Percentiles rank a stretch among this genome's conserved stretches.
phyloP scores from a whole-genome alignment of 768 basidiomycete species.

The Tricholoma sp. region DNA sequence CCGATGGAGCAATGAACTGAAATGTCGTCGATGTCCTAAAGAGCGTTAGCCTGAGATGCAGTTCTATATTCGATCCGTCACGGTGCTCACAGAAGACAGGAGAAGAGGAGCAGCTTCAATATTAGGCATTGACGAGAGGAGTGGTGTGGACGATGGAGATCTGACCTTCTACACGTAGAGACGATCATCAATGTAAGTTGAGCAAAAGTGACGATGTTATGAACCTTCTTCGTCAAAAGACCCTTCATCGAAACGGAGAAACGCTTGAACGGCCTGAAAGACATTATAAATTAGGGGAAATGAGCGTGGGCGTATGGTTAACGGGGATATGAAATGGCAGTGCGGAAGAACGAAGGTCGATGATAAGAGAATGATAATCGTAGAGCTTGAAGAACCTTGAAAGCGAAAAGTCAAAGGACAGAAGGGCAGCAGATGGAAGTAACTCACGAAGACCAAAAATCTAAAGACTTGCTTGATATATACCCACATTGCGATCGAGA shows the following conservation, averaged over 20 bases:
- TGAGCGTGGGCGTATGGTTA: neutral
- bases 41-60: neutral
- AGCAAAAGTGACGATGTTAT: too few species aligned
- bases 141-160: neutral
- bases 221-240: neutral
- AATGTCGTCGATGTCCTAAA: neutral
- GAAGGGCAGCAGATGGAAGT: neutral
- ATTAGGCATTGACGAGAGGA: neutral
- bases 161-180: neutral
- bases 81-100: neutral
- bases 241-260: neutral
- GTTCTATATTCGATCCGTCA: too few species aligned
- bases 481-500: neutral
- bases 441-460: neutral
- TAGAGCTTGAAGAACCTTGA: neutral
- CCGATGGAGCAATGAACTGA: neutral
- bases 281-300: neutral
- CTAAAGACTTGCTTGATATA: neutral
- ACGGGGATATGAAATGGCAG: neutral
- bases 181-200: neutral
- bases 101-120: neutral
- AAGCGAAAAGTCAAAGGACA: neutral
- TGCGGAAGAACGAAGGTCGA: neutral
- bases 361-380: neutral
- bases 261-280: constrained; percentile 1